Evolutionary conservation across 805 yeast species (phyloP), one percentile per base, ranked within the genome.

Genomic region (Wickerhamiella nectarea): DNA sequence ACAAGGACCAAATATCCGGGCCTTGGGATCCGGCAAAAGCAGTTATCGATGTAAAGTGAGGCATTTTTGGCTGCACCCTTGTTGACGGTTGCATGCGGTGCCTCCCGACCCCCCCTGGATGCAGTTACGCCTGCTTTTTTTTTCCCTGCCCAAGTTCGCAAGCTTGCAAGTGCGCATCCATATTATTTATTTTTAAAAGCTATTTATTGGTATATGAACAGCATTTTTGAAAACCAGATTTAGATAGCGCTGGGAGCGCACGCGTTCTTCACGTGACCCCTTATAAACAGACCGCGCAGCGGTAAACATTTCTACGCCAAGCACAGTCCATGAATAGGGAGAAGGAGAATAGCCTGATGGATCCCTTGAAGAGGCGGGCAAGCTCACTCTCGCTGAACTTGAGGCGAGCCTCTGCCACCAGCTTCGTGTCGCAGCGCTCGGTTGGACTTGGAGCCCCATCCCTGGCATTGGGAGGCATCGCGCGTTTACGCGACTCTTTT

Each of bases 21-120:
- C 95, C 95, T 1, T 84, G 95, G 95, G 95, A 84, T 58, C 75
- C 80, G 1, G 94, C 94, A 5, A 76, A 72, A 55, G 94, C 94
- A 1, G 65, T 74, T 7, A 63, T 76, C 20, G 67, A 70, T 19
- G 46, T 28, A 2, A 11, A 12, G 7, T 11, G n/a, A n/a, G 31
- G 31, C n/a, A n/a, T 5, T 28, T 10, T 4, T 4, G 31, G 15
- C 8, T 3, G 7, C 6, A 7, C 3, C 15, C 3, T 7, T 4
- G n/a, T n/a, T n/a, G n/a, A n/a, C n/a, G n/a, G n/a, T n/a, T n/a
- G n/a, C n/a, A n/a, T n/a, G n/a, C n/a, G n/a, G n/a, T n/a, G n/a
- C n/a, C n/a, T n/a, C n/a, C n/a, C n/a, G n/a, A n/a, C n/a, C n/a
- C 24, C 24, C 24, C 24, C 8, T 21, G 24, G 24, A 21, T 21